Base-by-base conservation (phyloP, 805 yeast genomes). In the Lipomyces yamanashiensis region DNA sequence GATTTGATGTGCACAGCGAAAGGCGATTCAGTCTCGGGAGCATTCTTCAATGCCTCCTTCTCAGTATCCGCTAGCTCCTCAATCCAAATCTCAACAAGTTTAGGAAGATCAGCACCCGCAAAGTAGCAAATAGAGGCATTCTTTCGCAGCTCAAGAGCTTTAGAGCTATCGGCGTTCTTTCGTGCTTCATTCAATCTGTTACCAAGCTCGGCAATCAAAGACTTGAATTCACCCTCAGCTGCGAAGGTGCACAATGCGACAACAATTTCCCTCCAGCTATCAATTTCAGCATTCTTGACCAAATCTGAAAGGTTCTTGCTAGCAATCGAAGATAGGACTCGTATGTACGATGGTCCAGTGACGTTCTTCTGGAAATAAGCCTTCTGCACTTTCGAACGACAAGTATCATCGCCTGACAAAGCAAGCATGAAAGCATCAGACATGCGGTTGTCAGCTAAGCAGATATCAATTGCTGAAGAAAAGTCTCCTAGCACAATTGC, bases 1-100 rank as follows among this genome's bases (percentile, higher is more conserved):
- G 97, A 88, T 70, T 85, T 88, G 70, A 88, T 86, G 72, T 91
- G 91, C 23, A 97, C 96, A 68, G 88, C 95, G 60, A 88, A 87
- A 1, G 90, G 85, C 2, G 96, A 84, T 1, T 51, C 60, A 12
- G 23, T 58, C 7, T 76, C 75, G 28, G 67, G 51, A 17, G 66
- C 66, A 10, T 65, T 61, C n/a, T 75, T 63, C 47, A 83, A 74
- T 48, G 62, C 56, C 7, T 12, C 55, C 45, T 47, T 28, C 67
- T 85, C 87, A 36, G 78, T 72, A 0, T 79, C 72, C 54, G 81
- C 77, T 71, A 88, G 78, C 75, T 95, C 99, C 34, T 84, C 79
- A 58, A 90, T 82, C 99, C 99, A 95, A 67, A 95, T 84, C 12
- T 79, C 75, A 4, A 96, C 84, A 53, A 91, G 87, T 72, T 87